Evolutionary conservation across 805 yeast genomes (phyloP), one percentile per base, ranked within the genome.

Genomic region (Kuraishia hungarica): DNA sequence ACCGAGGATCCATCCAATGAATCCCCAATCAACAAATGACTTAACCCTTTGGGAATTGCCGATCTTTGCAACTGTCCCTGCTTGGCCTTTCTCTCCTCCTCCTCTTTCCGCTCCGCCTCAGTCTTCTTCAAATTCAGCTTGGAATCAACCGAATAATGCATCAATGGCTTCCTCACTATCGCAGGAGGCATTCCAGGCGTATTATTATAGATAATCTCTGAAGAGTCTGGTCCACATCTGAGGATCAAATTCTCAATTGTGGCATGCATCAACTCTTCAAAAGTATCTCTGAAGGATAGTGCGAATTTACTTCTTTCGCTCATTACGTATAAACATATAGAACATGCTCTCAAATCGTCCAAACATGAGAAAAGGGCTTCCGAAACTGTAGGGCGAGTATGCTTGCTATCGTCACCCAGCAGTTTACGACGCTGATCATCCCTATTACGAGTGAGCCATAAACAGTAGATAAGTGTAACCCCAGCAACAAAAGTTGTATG

Each of bases 401-500:
- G 85, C 57, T 80, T 81, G 13, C 83, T 79, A 50, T 69, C 76
- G 62, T 81, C 86, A 20, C 86, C 86, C 28, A 81, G 62, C 52
- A 76, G 70, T 58, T 72, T 77, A 60, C 86, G 71, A 60, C 81
- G 72, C 71, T 75, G 71, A 62, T 82, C 87, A 63, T 82, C 85
- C 58, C 75, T 72, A 60, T 84, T 84, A 64, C 86, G 77, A 17
- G 84, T 80, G 49, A 84, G 62, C 87, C 88, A 84, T 60, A 84
- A 71, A 66, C 88, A 83, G 61, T 84, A 84, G 7, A 83, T 78
- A 39, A 84, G 68, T 0, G 89, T 84, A 7, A 84, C 83, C 51
- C 89, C 89, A 13, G 88, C 87, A 52, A 81, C 83, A 63, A 84
- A 84, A 11, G 81, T 82, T 0, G 87, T 81, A 62, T 84, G 88